phyloP scores from a whole-genome alignment of 2,329 filamentous ascomycete genomes.

The Colletotrichum acutatum region DNA sequence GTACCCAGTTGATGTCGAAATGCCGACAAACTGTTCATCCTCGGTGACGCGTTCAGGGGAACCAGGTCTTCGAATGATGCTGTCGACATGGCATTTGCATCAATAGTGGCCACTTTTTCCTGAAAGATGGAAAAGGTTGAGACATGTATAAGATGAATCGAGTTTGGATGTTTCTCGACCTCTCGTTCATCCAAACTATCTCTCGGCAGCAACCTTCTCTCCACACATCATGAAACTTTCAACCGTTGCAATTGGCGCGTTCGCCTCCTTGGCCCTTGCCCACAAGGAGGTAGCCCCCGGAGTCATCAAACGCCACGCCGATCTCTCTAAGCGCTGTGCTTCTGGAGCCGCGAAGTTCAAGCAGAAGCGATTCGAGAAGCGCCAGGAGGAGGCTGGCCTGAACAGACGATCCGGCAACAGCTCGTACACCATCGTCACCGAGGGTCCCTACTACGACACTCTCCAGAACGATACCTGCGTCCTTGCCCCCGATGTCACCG shows the following conservation, averaged over 20 bases:
- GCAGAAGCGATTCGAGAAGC: neutral
- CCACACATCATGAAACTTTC: neutral
- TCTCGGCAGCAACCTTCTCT: neutral
- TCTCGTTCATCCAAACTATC: neutral
- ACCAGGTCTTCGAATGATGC: neutral
- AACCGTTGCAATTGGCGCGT: neutral
- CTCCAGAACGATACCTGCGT: constrained; percentile 51
- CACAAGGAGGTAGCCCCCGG: constrained; percentile 1
- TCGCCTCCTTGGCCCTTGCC: neutral
- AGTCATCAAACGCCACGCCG: constrained; percentile 1
- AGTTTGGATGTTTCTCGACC: neutral
- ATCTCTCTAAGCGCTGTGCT: constrained; percentile 12
- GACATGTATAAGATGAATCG: neutral
- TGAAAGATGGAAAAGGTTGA: neutral
- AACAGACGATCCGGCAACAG: constrained; percentile 5
- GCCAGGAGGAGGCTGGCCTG: neutral
- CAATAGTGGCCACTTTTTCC: neutral
- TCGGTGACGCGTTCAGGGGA: neutral
- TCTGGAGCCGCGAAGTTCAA: neutral
- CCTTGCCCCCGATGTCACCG: constrained; percentile 56
- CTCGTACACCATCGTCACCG: constrained; percentile 4
- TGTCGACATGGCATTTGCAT: neutral
- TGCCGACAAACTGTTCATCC: neutral
- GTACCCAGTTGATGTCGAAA: neutral
- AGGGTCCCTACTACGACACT: constrained; percentile 4